These are phyloP conservation scores for Podila minutissima DNA, from an alignment of 192 early-diverging fungal species.

Conservation along the genomic window DNA sequence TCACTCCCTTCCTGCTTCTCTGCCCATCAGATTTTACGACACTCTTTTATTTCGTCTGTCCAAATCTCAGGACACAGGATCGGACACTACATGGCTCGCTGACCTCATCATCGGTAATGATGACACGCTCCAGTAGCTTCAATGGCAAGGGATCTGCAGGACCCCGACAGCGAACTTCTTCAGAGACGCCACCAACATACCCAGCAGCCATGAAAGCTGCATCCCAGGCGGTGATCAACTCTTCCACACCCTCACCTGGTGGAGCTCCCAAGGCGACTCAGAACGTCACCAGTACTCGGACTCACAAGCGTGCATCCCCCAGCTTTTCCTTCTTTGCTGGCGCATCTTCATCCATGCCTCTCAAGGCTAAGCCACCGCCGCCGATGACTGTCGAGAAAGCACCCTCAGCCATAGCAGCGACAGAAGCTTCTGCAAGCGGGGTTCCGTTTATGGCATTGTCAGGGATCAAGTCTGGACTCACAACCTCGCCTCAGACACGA, in stretches of 20 bases:
- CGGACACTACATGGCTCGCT: background rate
- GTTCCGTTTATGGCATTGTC: slow-evolving; percentile 28
- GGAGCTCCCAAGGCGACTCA: slow-evolving; percentile 1
- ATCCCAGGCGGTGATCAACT: background rate
- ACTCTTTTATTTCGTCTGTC: slow-evolving; percentile 51
- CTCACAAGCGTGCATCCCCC: slow-evolving; percentile 31
- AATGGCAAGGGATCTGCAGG: slow-evolving; percentile 25
- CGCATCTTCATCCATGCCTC: slow-evolving; percentile 20
- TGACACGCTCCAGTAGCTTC: slow-evolving; percentile 45
- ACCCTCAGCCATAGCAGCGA: slow-evolving; percentile 12
- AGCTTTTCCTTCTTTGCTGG: slow-evolving; percentile 42
- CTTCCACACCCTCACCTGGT: background rate
- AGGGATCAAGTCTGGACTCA: slow-evolving; percentile 34
- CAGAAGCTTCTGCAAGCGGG: slow-evolving; percentile 1
- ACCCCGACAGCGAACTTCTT: slow-evolving; percentile 32
- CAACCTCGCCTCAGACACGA: slow-evolving; percentile 18
- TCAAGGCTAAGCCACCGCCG: slow-evolving; percentile 39
- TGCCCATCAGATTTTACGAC: slow-evolving; percentile 54
- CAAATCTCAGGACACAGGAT: slow-evolving; percentile 15
- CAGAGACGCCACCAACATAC: slow-evolving; percentile 46
- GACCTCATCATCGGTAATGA: slow-evolving; percentile 5
- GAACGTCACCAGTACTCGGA: slow-evolving; percentile 7
- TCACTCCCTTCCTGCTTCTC: slow-evolving; percentile 39
- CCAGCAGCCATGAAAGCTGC: slow-evolving; percentile 21
- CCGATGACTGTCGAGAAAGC: slow-evolving; percentile 24